phyloP scores from a whole-genome alignment of 164 flowering plant genomes.

The Houttuynia cordata region DNA sequence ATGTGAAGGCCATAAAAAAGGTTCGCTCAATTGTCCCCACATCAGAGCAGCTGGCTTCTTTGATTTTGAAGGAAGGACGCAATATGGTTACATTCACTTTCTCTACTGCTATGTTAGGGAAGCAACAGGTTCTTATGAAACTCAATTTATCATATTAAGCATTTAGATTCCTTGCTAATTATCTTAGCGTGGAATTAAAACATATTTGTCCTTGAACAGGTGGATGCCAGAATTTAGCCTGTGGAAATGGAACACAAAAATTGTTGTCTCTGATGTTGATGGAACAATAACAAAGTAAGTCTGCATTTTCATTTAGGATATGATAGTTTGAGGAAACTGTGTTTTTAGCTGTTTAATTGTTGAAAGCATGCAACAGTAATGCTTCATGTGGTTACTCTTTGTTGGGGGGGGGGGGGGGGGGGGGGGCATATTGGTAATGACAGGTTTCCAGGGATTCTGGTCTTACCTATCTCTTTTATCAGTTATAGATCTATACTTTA shows the following conservation, averaged over 20 bases:
- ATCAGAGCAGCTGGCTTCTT: slow-evolving; percentile 73
- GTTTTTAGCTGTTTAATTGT: no score
- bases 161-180: neutral
- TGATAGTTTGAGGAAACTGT: neutral
- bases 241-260: slow-evolving; percentile 93
- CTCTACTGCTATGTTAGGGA: slow-evolving; percentile 85
- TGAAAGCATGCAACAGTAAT: no score
- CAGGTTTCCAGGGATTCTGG: no score
- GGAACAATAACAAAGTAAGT: slow-evolving; percentile 94
- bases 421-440: no score
- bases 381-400: no score
- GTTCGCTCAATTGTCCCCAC: slow-evolving; percentile 47
- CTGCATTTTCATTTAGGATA: neutral
- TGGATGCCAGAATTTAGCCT: slow-evolving; percentile 87
- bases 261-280: slow-evolving; percentile 96
- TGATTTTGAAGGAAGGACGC: slow-evolving; percentile 75
- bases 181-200: neutral
- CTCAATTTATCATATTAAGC: neutral
- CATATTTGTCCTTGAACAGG: slow-evolving; percentile 33
- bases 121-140: slow-evolving; percentile 56
- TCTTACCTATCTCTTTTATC: no score
- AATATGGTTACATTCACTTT: slow-evolving; percentile 70
- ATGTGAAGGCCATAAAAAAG: slow-evolving; percentile 25
- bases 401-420: no score
- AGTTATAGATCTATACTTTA: no score